Evolutionary conservation across 768 basidiomycete species (phyloP).

Genomic region (Rhizopogon roseolus): DNA sequence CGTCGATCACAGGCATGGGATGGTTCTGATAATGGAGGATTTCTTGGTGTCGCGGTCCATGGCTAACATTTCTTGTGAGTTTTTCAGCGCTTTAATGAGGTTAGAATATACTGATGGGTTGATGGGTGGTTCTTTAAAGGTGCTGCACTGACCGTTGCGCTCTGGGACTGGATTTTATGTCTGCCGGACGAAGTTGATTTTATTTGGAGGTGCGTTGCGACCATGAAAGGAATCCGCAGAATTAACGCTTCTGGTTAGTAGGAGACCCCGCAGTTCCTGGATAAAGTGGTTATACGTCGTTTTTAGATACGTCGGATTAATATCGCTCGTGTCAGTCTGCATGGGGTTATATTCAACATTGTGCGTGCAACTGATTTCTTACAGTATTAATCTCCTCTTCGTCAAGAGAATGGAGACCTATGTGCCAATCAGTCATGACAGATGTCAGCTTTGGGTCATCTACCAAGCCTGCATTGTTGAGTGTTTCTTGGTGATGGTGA

Average conservation of each 20-base stretch:
- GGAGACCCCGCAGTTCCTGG: conserved; percentile 10
- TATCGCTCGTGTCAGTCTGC: conserved; percentile 11
- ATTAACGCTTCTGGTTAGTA: not conserved
- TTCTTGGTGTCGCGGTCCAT: too few species aligned
- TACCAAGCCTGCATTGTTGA: conserved; percentile 9
- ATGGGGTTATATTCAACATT: not conserved
- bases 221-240: not conserved
- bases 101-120: too few species aligned
- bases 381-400: conserved; percentile 7
- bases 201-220: conserved; percentile 12
- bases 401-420: not conserved
- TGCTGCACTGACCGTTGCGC: conserved; percentile 2
- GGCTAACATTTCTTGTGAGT: too few species aligned
- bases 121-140: conserved; percentile 1
- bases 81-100: too few species aligned
- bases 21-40: too few species aligned
- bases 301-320: conserved; percentile 15
- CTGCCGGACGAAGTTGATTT: not conserved
- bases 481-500: conserved; percentile 12
- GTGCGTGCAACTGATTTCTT: not conserved
- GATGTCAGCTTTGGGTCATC: conserved; percentile 10
- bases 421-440: not conserved
- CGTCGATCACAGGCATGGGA: too few species aligned
- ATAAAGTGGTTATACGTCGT: conserved; percentile 25
- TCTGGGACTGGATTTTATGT: conserved; percentile 13